Evolutionary conservation across 2,329 filamentous ascomycete genomes (phyloP).

Genomic region (Trichoderma sp.): DNA sequence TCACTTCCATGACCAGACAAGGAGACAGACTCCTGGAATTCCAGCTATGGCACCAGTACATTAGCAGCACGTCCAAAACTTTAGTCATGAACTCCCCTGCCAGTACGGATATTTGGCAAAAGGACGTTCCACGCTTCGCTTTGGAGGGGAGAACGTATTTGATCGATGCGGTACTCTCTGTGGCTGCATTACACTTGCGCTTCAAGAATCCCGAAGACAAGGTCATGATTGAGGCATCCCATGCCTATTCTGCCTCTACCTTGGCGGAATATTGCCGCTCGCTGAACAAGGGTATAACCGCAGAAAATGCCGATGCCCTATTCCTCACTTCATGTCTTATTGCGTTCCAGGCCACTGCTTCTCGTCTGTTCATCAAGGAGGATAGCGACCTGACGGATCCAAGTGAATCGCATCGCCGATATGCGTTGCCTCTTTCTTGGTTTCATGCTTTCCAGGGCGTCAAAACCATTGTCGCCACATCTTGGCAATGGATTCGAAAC

Average conservation of each 20-base stretch:
- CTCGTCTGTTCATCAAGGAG: slow-evolving; percentile 64
- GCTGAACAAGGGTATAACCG: slow-evolving; percentile 60
- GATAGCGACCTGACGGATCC: slow-evolving; percentile 46
- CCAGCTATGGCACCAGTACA: slow-evolving; percentile 67
- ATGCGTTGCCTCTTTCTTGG: slow-evolving; percentile 65
- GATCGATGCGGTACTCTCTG: slow-evolving; percentile 65
- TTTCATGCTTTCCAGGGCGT: slow-evolving; percentile 71
- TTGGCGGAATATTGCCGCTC: slow-evolving; percentile 62
- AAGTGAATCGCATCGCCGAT: slow-evolving; percentile 49
- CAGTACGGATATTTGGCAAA: slow-evolving; percentile 62
- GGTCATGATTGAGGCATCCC: slow-evolving; percentile 63
- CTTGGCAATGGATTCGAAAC: slow-evolving; percentile 65
- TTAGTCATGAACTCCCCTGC: slow-evolving; percentile 57
- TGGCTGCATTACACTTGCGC: slow-evolving; percentile 66
- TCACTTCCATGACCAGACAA: slow-evolving; percentile 41
- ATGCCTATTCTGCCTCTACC: slow-evolving; percentile 67
- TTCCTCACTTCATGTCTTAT: slow-evolving; percentile 67
- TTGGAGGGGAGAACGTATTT: slow-evolving; percentile 63
- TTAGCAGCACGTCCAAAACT: slow-evolving; percentile 62
- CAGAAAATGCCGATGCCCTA: slow-evolving; percentile 63
- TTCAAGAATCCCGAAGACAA: slow-evolving; percentile 61
- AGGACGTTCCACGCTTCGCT: slow-evolving; percentile 63
- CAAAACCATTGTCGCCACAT: slow-evolving; percentile 65
- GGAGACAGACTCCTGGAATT: slow-evolving; percentile 60
- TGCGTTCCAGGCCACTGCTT: slow-evolving; percentile 67